Evolutionary conservation across 2,329 filamentous ascomycete genomes (phyloP), one percentile per base, ranked within the genome.

Genomic region (Penicillium sp.): DNA sequence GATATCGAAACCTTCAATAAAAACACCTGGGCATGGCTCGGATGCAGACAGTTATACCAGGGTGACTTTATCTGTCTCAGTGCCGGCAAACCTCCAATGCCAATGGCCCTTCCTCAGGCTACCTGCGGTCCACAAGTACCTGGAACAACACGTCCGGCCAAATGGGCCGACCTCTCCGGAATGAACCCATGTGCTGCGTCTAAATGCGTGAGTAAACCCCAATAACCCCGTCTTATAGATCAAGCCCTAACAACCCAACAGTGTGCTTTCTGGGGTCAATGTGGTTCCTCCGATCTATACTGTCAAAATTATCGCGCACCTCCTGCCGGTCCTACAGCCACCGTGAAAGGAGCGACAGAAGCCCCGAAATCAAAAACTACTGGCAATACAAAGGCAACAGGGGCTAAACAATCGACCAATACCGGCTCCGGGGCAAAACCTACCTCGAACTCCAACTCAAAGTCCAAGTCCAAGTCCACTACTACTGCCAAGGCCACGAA

Each of bases 1-100:
- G 65, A 78, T 3, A 68, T 83, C 15, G 70, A 75, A 35, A 53
- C 54, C 0, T 73, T 70, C 25, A 81, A 81, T 61, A 73, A 68
- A n/a, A 66, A 73, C 2, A 81, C 79, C 7, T 81, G 79, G 79
- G 78, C 73, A 15, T 80, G 76, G 76, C 66, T 49, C 13, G 77
- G 75, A 23, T 81, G 79, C 60, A 55, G 65, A 3, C 50, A 66
- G 15, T 60, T 81, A 15, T 62, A 62, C 15, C 45, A 61, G 10
- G 71, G 68, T 0, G 53, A 60, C 6, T 66, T 60, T 4, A 77
- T 81, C 10, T 81, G 79, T 59, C 59, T 81, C 0, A 79, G 76
- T 57, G 56, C 61, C 0, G 79, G 79, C 0, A 60, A 53, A 2
- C 72, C 78, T 1, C 78, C 78, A 0, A 69, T 80, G 60, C 79